Evolutionary conservation across 2,329 filamentous ascomycete species (phyloP), one percentile per base, ranked within the genome.

Genomic region (Paracamarosporium sp.): DNA sequence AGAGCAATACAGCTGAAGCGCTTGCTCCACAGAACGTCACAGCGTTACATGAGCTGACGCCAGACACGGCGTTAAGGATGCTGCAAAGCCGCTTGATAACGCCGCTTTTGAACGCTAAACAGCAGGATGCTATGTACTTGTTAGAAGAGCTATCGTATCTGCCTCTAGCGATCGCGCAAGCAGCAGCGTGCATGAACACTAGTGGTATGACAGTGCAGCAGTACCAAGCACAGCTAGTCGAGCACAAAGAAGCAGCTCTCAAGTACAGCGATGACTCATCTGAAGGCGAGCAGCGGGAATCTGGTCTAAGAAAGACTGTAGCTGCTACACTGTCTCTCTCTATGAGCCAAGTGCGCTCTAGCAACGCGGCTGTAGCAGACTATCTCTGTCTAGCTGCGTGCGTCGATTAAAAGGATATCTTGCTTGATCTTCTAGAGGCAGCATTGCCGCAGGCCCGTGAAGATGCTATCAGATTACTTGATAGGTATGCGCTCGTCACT

Each of bases 281-380:
- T 27, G 60, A 61, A 4, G 76, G 77, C 53, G 61, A 67, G 1
- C 67, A 28, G 41, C 50, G 44, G 25, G 48, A 50, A 7, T 51
- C 30, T 28, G 54, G 1, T 69, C 72, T 25, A 76, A 79, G 72
- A 40, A 73, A 77, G 22, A 68, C 78, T 0, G 65, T 81, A 2
- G 75, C 75, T 5, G 72, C 69, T 28, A 79, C 80, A 0, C 79
- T 73, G 66, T 59, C 78, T 1, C 68, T 82, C 15, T 80, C 80
- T 0, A 79, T 82, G 31, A 63, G 78, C 15, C 69, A 65, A 30
- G 50, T 67, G 40, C 45, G 45, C 4, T 7, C 20, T 25, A 22
- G 76, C 0, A 60, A 78, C 44, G 4, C 48, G 1, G 31, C 62
- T 4, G 79, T 79, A 1, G 75, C 74, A 33, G 54, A 74, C 0